These are phyloP conservation scores for Lactarius psammicola DNA, from an alignment of 768 basidiomycete genomes.

Conservation along the genomic window DNA sequence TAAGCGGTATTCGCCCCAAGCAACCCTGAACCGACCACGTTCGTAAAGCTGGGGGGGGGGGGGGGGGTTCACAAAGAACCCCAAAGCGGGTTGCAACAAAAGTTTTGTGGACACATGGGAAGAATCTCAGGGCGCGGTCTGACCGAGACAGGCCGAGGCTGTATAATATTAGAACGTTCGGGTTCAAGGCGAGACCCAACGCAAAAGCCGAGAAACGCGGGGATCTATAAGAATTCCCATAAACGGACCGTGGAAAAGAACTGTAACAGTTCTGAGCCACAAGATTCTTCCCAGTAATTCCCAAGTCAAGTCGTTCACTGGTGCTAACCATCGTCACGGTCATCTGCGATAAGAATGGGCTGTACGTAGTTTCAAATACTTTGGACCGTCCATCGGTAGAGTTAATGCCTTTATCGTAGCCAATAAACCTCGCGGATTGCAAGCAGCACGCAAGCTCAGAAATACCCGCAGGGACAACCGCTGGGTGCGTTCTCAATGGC, in stretches of 20 bases:
- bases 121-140: too few species aligned
- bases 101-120: too few species aligned
- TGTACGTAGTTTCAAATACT: slow-evolving; percentile 53
- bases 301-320: background rate
- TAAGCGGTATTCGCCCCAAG: too few species aligned
- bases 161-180: too few species aligned
- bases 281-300: slow-evolving; percentile 5
- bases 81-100: too few species aligned
- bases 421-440: slow-evolving; percentile 98
- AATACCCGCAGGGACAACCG: slow-evolving; percentile 92
- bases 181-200: too few species aligned
- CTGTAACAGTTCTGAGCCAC: slow-evolving; percentile 39
- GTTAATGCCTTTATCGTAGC: slow-evolving; percentile 45
- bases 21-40: too few species aligned
- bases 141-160: too few species aligned
- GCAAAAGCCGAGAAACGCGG: background rate
- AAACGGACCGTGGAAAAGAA: slow-evolving; percentile 37
- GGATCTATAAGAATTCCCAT: background rate
- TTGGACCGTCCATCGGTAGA: background rate
- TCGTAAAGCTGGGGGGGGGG: too few species aligned
- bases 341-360: slow-evolving; percentile 72
- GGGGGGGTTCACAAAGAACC: too few species aligned
- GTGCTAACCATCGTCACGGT: slow-evolving; percentile 41
- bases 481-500: slow-evolving; percentile 62
- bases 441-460: slow-evolving; percentile 98